These are phyloP conservation scores for Cladosporium sp. DNA, from an alignment of 2,329 filamentous ascomycete genomes.

Conservation along the genomic window DNA sequence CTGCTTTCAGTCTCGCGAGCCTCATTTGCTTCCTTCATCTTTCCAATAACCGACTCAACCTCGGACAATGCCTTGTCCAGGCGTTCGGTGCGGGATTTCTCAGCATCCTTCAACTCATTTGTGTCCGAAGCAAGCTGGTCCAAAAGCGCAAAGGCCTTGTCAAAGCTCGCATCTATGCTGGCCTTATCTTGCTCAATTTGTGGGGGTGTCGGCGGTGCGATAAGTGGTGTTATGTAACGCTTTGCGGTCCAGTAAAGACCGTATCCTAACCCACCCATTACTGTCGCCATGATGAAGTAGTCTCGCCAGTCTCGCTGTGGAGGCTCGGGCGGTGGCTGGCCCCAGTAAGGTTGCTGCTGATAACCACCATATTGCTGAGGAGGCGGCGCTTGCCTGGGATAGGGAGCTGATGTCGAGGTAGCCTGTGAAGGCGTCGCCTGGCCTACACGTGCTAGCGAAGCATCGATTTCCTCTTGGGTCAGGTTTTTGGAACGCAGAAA, in stretches of 20 bases:
- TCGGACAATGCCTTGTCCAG: slow-evolving; percentile 78
- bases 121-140: slow-evolving; percentile 93
- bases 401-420: slow-evolving; percentile 46
- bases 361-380: slow-evolving; percentile 36
- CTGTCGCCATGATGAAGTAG: slow-evolving; percentile 99
- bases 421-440: slow-evolving; percentile 48
- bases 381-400: slow-evolving; percentile 25
- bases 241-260: slow-evolving; percentile 85
- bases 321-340: slow-evolving; percentile 52
- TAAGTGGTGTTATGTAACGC: slow-evolving; percentile 87
- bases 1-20: slow-evolving; percentile 84
- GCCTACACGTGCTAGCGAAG: slow-evolving; percentile 71
- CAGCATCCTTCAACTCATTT: slow-evolving; percentile 77
- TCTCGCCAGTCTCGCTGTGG: slow-evolving; percentile 93
- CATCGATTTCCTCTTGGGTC: slow-evolving; percentile 90
- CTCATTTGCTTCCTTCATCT: slow-evolving; percentile 76
- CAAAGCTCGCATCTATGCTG: slow-evolving; percentile 87
- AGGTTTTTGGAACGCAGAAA: slow-evolving; percentile 97
- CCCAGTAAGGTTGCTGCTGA: slow-evolving; percentile 46
- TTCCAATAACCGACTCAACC: slow-evolving; percentile 75
- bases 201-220: slow-evolving; percentile 88
- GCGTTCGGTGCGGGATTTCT: slow-evolving; percentile 77
- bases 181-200: slow-evolving; percentile 94
- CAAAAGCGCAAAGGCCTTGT: slow-evolving; percentile 83
- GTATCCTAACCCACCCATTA: slow-evolving; percentile 84